phyloP scores from a whole-genome alignment of 345 rosid species.

The Moricandia arvensis region DNA sequence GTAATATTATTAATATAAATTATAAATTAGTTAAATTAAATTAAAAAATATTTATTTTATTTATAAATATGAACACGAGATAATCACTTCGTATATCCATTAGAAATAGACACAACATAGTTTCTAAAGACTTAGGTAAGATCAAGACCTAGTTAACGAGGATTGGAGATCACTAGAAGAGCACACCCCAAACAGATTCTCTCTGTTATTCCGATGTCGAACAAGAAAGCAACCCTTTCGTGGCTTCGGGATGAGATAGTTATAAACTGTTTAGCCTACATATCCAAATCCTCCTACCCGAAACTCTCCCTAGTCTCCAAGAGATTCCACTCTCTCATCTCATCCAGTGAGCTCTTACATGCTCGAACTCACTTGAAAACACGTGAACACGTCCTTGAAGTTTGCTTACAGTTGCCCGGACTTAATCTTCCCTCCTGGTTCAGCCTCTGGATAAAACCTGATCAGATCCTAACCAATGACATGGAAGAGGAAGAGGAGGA shows the following conservation, averaged over 20 bases:
- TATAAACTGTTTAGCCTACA: background rate
- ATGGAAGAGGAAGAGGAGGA: background rate
- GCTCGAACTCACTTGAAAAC: background rate
- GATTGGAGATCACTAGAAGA: no score
- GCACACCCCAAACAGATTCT: no score
- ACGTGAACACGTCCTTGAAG: background rate
- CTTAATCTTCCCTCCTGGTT: background rate
- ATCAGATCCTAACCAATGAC: background rate
- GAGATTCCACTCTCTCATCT: background rate
- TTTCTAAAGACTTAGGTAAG: no score
- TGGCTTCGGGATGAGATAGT: background rate
- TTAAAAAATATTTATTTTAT: no score
- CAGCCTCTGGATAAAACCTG: constrained; percentile 3
- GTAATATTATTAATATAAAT: no score
- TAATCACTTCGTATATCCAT: no score
- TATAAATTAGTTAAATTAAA: no score
- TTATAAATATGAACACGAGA: no score
- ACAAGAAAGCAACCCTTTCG: background rate
- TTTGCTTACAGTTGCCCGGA: background rate
- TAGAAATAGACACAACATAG: no score
- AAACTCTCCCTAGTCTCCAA: background rate
- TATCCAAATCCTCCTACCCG: background rate
- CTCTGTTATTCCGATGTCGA: background rate
- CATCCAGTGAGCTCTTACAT: background rate
- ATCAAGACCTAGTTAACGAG: no score